Evolutionary conservation across 2,329 filamentous ascomycete species (phyloP), one percentile per base, ranked within the genome.

Genomic region (Fusarium fujikuroi): DNA sequence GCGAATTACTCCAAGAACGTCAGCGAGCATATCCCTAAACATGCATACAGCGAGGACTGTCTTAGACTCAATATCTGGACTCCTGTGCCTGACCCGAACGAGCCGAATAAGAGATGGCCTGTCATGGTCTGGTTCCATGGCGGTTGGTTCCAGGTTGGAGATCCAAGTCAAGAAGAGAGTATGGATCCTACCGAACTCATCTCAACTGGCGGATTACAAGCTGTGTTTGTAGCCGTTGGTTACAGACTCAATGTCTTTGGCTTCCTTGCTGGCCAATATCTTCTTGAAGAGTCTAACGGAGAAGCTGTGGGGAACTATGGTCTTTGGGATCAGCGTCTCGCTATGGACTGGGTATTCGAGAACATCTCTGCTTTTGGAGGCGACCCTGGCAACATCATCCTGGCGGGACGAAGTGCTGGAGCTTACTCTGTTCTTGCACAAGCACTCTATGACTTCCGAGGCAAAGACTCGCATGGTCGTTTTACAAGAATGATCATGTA

Each of bases 91-190:
- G 62, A 52, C 2, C 39, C 52, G 1, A 8, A 11, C 1, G 28
- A n/a, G 1, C 44, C 39, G 16, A n/a, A 52, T 4, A 40, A 37
- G 3, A 66, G 28, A 56, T 81, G 77, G 75, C 80, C 80, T 2
- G 79, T 82, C 3, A 77, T 80, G 77, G 58, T 83, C 12, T 83
- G 80, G 78, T 72, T 83, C 2, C 82, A 85, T 52, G 85, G 85
- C 7, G 85, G 85, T 1, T 86, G 84, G 84, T 85, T 86, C 68
- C 84, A 86, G 66, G 79, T 85, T 37, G 84, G 84, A 18, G 81
- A 85, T 30, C 83, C 84, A 0, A 81, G 80, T 19, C 84, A 87
- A 34, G 81, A 84, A 40, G 69, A 78, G 14, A 79, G 80, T 4
- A 83, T 85, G 81, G 80, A 86, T 56, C 83, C 84, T 0, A 85